Percentiles rank a stretch among this genome's conserved stretches.
Conservation (phyloP, 1,139 yeast species). For the Entelexis paramagnoliae region DNA sequence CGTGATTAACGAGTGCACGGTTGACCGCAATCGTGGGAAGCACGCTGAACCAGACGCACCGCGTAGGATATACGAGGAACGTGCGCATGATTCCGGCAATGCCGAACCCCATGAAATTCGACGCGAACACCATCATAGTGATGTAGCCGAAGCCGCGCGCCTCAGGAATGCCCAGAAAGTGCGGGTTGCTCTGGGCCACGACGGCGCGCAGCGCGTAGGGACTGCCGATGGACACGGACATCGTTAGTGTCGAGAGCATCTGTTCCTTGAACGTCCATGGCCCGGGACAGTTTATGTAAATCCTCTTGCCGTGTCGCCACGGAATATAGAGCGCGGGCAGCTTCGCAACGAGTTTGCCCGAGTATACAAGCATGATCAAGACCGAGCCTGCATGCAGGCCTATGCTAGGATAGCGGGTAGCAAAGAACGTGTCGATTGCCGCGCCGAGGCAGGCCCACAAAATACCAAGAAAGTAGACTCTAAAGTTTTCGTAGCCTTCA, state of each 20-base stretch:
- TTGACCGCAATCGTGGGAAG: slow-evolving; percentile 46
- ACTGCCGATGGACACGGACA: slow-evolving; percentile 29
- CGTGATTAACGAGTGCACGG: slow-evolving; percentile 41
- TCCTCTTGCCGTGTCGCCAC: slow-evolving; percentile 35
- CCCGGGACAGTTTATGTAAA: slow-evolving; percentile 43
- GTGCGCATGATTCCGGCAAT: slow-evolving; percentile 52
- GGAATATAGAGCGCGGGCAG: slow-evolving; percentile 43
- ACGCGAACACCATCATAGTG: slow-evolving; percentile 39
- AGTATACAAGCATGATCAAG: slow-evolving; percentile 46
- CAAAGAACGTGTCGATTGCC: slow-evolving; percentile 48
- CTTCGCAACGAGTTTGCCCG: slow-evolving; percentile 36
- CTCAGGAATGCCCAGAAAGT: slow-evolving; percentile 38
- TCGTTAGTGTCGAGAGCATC: slow-evolving; percentile 45
- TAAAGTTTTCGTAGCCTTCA: slow-evolving; percentile 37
- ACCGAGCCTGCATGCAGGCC: slow-evolving; percentile 39
- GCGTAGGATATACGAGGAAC: slow-evolving; percentile 47
- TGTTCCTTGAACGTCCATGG: slow-evolving; percentile 64
- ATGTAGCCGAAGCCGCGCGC: slow-evolving; percentile 42
- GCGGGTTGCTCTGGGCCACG: slow-evolving; percentile 35
- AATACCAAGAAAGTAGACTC: slow-evolving; percentile 44
- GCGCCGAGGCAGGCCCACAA: slow-evolving; percentile 50
- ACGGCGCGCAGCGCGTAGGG: slow-evolving; percentile 25
- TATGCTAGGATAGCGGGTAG: slow-evolving; percentile 45
- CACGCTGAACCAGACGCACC: slow-evolving; percentile 22
- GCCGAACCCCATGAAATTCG: slow-evolving; percentile 54